A percentile compares a stretch with the other conserved stretches of the same genome.
phyloP scores from a whole-genome alignment of 2,329 filamentous ascomycete genomes.

The Colletotrichum paranaense region DNA sequence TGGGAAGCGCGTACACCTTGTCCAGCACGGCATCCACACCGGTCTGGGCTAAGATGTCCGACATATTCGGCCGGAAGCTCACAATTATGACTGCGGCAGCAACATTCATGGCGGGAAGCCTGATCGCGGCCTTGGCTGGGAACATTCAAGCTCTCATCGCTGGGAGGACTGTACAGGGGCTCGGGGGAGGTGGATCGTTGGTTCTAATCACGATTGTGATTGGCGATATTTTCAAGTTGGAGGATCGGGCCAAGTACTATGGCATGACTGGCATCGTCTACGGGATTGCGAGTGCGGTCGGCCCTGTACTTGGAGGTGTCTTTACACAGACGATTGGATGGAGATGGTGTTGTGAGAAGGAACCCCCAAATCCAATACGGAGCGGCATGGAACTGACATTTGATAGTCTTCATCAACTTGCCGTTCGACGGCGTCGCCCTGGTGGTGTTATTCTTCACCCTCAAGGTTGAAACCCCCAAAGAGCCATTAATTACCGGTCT shows the following conservation, averaged over 20 bases:
- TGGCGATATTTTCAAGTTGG: slow-evolving; percentile 49
- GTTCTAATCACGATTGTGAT: slow-evolving; percentile 51
- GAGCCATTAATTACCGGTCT: slow-evolving; percentile 65
- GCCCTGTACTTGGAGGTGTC: slow-evolving; percentile 67
- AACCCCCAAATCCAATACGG: neutral
- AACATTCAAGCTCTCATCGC: slow-evolving; percentile 43
- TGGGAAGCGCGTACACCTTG: slow-evolving; percentile 41
- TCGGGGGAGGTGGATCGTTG: slow-evolving; percentile 50
- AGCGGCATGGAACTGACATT: neutral
- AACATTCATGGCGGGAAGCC: slow-evolving; percentile 45
- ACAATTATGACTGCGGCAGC: slow-evolving; percentile 47
- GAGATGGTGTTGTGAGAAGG: slow-evolving; percentile 64
- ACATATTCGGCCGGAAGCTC: slow-evolving; percentile 55
- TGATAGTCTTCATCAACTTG: slow-evolving; percentile 55
- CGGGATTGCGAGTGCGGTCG: slow-evolving; percentile 65
- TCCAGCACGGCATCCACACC: slow-evolving; percentile 70
- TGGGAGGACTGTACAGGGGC: slow-evolving; percentile 46
- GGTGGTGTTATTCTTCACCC: slow-evolving; percentile 36
- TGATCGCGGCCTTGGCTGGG: slow-evolving; percentile 5
- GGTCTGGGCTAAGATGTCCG: slow-evolving; percentile 70
- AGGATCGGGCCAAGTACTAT: slow-evolving; percentile 54
- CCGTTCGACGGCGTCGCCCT: slow-evolving; percentile 56
- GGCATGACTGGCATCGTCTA: slow-evolving; percentile 68
- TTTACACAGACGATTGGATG: slow-evolving; percentile 67
- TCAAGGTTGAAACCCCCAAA: slow-evolving; percentile 67